These are phyloP conservation scores for Arabidopsis suecica DNA, from an alignment of 345 rosid genomes.

Conservation along the genomic window DNA sequence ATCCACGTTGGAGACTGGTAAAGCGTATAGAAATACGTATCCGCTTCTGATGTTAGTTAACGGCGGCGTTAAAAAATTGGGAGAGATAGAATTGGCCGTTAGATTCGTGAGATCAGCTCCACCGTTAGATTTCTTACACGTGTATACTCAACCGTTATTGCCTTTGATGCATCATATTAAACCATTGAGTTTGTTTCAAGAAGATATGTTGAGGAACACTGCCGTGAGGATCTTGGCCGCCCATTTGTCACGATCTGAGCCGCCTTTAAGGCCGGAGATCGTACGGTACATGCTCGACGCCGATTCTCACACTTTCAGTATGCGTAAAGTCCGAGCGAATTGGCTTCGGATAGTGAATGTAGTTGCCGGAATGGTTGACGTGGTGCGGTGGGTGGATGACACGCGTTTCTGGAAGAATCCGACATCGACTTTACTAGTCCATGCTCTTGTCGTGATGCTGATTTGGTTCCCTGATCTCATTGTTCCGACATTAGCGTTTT, in stretches of 20 bases:
- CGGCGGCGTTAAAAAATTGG: conserved; percentile 70
- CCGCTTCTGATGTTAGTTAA: conserved; percentile 64
- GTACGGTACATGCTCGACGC: conserved; percentile 79
- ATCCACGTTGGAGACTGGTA: conserved; percentile 69
- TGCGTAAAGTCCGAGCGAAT: conserved; percentile 82
- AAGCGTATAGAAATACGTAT: conserved; percentile 65
- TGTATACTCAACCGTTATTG: conserved; percentile 73
- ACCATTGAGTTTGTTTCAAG: conserved; percentile 59
- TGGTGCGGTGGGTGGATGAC: conserved; percentile 78
- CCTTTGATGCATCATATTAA: conserved; percentile 83
- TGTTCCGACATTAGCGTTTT: conserved; percentile 71
- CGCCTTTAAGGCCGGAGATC: conserved; percentile 66
- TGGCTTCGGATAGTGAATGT: conserved; percentile 78
- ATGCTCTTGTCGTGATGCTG: conserved; percentile 69
- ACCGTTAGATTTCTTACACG: conserved; percentile 79
- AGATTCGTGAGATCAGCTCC: conserved; percentile 70
- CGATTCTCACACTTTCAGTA: conserved; percentile 70
- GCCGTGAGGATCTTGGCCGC: conserved; percentile 64
- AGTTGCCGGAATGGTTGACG: conserved; percentile 57
- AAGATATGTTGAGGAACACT: conserved; percentile 53
- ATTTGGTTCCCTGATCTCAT: conserved; percentile 88
- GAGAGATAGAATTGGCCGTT: conserved; percentile 77
- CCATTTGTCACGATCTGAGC: conserved; percentile 79
- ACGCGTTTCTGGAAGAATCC: conserved; percentile 83
- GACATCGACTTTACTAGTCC: conserved; percentile 74